Evolutionary conservation across 2,329 filamentous ascomycete species (phyloP), one percentile per base, ranked within the genome.

Genomic region (Pseudogymnoascus sp.): DNA sequence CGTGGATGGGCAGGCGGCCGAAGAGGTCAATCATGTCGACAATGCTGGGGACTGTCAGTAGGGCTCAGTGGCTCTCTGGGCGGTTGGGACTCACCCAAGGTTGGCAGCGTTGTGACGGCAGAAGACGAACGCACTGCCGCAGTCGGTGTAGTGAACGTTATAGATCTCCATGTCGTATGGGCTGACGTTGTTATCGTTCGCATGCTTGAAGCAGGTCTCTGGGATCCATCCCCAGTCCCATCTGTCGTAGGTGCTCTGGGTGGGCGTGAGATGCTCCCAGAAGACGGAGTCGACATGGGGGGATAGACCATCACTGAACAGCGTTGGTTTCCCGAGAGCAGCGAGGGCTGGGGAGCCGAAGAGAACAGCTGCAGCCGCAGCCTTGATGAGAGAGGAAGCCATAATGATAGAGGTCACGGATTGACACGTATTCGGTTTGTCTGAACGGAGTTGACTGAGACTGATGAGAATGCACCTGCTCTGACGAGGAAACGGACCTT

Each of bases 101-200:
- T 65, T 61, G 21, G 65, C 64, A 17, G 62, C 35, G n/a, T 66
- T 66, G 44, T 66, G 65, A 13, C 65, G 65, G 56, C 65, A 66
- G 17, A 66, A 66, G 7, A 61, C 65, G 62, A 64, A 66, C 21
- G 64, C 42, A 13, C 56, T 62, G 11, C 33, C 42, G n/a, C 65
- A 66, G 31, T 66, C 65, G n/a, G 50, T n/a, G 37, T 66, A 66
- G 42, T 65, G 59, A 11, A 66, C 29, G 33, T 65, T 65, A 23
- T 61, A 66, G 13, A 66, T 64, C 53, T 65, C 17, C 10, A 62
- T 63, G 62, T 66, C 65, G 7, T 17, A 50, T 31, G 64, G 53
- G 4, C n/a, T 7, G 19, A 53, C 61, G 11, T 64, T 60, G 33
- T 62, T 64, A 5, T 29, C 56, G 19, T 64, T 53, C 29, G 64